Percentiles rank a stretch among this genome's conserved stretches.
phyloP scores from a whole-genome alignment of 1,139 yeast species.

The Martiniozyma asiatica region DNA sequence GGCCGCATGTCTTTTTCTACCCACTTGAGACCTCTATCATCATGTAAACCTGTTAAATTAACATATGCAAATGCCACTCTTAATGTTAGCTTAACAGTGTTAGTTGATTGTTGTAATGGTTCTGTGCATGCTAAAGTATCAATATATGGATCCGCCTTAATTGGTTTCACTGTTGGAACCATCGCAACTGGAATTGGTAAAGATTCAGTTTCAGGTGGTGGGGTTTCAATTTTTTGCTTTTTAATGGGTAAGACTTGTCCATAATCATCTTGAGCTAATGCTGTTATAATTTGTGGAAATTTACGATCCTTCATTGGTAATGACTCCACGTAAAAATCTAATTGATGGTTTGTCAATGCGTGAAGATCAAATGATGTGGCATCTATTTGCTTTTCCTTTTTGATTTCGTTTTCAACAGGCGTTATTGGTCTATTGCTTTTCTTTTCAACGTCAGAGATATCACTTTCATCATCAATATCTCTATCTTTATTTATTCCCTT shows the following conservation, averaged over 20 bases:
- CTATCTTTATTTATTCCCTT: slow-evolving; percentile 6
- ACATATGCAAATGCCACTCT: slow-evolving; percentile 67
- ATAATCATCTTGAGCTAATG: slow-evolving; percentile 67
- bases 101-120: too few relatives aligned
- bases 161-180: too few relatives aligned
- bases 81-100: slow-evolving; percentile 32
- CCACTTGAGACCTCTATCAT: slow-evolving; percentile 63
- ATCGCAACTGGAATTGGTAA: too few relatives aligned
- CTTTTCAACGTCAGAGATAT: too few relatives aligned
- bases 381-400: too few relatives aligned
- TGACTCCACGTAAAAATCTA: slow-evolving; percentile 55
- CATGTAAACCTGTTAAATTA: slow-evolving; percentile 80
- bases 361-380: slow-evolving; percentile 21
- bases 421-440: too few relatives aligned
- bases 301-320: slow-evolving; percentile 55
- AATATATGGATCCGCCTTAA: too few relatives aligned
- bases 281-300: slow-evolving; percentile 60
- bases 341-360: slow-evolving; percentile 25
- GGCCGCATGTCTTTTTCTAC: slow-evolving; percentile 13
- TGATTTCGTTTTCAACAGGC: too few relatives aligned
- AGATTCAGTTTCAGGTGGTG: too few relatives aligned
- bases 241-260: slow-evolving; percentile 71
- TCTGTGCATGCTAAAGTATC: too few relatives aligned
- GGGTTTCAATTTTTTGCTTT: too few relatives aligned
- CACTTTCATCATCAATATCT: slow-evolving; percentile 7